A percentile compares a stretch with the other conserved stretches of the same genome.
These are phyloP conservation scores for Pyronema domesticum DNA, from an alignment of 495 filamentous ascomycete species.

Conservation along the genomic window DNA sequence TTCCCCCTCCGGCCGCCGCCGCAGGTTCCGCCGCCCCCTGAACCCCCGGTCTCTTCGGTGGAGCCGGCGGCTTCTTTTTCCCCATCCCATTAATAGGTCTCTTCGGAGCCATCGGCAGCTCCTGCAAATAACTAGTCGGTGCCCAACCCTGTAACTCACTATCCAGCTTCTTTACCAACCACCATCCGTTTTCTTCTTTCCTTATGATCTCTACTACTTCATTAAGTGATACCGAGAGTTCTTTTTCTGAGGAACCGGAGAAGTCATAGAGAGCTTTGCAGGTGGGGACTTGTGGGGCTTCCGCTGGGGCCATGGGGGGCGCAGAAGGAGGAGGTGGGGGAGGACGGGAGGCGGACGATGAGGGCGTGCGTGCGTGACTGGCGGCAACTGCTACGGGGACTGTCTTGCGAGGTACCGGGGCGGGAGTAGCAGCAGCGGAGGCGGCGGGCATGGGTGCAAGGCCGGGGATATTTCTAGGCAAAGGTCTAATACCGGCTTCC, in stretches of 20 bases:
- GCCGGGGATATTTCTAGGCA: constrained; percentile 28
- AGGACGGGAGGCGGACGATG: constrained; percentile 33
- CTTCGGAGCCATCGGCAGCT: constrained; percentile 42
- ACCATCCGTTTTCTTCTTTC: constrained; percentile 92
- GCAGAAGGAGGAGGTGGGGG: constrained; percentile 48
- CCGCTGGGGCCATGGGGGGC: constrained; percentile 49
- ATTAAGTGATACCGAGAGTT: constrained; percentile 56
- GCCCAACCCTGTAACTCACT: constrained; percentile 66
- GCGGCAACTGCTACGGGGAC: constrained; percentile 9
- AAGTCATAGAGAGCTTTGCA: constrained; percentile 83
- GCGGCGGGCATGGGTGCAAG: constrained; percentile 16
- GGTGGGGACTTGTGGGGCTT: constrained; percentile 51
- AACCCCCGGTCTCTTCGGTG: constrained; percentile 46
- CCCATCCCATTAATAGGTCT: constrained; percentile 45
- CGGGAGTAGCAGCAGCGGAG: constrained; percentile 22
- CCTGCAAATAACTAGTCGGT: constrained; percentile 80
- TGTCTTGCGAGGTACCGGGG: constrained; percentile 24
- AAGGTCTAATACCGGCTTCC: constrained; percentile 21
- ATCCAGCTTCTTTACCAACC: constrained; percentile 59
- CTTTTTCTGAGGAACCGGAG: constrained; percentile 53
- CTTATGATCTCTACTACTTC: constrained; percentile 71
- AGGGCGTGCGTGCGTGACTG: constrained; percentile 29
- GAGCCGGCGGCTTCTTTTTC: constrained; percentile 40
- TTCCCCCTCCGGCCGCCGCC: constrained; percentile 48
- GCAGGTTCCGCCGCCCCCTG: constrained; percentile 30